Evolutionary conservation across 2,329 filamentous ascomycete species (phyloP).

Genomic region (Aspergillus sp.): DNA sequence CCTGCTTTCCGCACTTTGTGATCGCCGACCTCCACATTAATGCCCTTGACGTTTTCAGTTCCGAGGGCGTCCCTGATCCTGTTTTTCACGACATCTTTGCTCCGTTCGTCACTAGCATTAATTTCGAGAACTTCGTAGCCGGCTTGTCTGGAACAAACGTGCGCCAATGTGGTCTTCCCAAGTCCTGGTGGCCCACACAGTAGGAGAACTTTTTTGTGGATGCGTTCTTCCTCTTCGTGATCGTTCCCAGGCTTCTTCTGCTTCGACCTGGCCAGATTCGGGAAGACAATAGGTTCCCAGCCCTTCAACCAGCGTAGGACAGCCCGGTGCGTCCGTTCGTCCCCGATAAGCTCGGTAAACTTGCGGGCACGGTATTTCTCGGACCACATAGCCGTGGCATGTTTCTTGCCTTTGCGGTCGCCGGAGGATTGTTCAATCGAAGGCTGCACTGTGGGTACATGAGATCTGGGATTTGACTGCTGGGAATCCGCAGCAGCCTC

Average conservation of each 20-base stretch:
- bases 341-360: slow-evolving; percentile 91
- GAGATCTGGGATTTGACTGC: slow-evolving; percentile 26
- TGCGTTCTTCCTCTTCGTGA: slow-evolving; percentile 64
- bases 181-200: slow-evolving; percentile 89
- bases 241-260: slow-evolving; percentile 44
- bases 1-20: slow-evolving; percentile 66
- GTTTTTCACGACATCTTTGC: slow-evolving; percentile 82
- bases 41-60: slow-evolving; percentile 85
- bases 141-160: slow-evolving; percentile 92
- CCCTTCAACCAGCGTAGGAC: slow-evolving; percentile 91
- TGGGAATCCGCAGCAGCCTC: slow-evolving; percentile 63
- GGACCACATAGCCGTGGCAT: slow-evolving; percentile 69
- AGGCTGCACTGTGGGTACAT: slow-evolving; percentile 22
- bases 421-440: slow-evolving; percentile 31
- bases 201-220: slow-evolving; percentile 83
- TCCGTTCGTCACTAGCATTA: slow-evolving; percentile 95
- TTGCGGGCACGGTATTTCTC: slow-evolving; percentile 93
- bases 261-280: slow-evolving; percentile 65
- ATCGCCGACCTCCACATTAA: slow-evolving; percentile 47
- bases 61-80: slow-evolving; percentile 88
- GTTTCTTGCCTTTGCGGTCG: slow-evolving; percentile 28
- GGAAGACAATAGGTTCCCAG: slow-evolving; percentile 93
- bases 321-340: slow-evolving; percentile 86
- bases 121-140: slow-evolving; percentile 97
- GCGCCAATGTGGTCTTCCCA: slow-evolving; percentile 93